Percentiles rank a stretch among this genome's conserved stretches.
phyloP scores from a whole-genome alignment of 148 eudicot genomes.

The Cornus controversa region DNA sequence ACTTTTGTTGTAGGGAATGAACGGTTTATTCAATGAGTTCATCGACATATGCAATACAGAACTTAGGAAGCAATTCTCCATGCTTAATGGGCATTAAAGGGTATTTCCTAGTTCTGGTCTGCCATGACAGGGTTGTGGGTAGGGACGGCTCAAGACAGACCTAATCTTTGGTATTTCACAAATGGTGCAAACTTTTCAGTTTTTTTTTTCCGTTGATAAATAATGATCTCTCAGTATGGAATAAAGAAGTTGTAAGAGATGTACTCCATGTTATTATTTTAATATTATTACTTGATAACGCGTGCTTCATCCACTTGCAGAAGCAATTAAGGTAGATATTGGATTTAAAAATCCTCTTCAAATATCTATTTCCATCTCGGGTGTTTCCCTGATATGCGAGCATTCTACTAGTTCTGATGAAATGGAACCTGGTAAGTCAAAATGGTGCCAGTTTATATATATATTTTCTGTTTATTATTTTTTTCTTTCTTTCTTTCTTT shows the following conservation, averaged over 20 bases:
- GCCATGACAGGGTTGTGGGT: too few relatives aligned
- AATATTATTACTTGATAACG: not conserved
- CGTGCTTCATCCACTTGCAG: conserved; percentile 42
- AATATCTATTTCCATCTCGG: conserved; percentile 68
- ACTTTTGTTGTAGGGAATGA: not conserved
- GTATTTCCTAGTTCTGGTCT: not conserved
- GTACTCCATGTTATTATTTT: not conserved
- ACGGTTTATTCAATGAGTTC: too few relatives aligned
- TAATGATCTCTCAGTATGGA: not conserved
- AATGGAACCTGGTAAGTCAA: conserved; percentile 51
- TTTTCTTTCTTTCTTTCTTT: not conserved
- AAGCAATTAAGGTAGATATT: conserved; percentile 80
- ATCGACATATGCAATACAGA: not conserved
- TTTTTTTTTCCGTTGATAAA: not conserved
- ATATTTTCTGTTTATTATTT: not conserved
- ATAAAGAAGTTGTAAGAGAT: not conserved
- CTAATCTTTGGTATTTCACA: too few relatives aligned
- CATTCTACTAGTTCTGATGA: conserved; percentile 55
- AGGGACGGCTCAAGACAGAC: too few relatives aligned
- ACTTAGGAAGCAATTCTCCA: not conserved
- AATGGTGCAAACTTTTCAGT: too few relatives aligned
- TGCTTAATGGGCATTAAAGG: too few relatives aligned
- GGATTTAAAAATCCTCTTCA: conserved; percentile 91
- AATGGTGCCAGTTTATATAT: conserved; percentile 7
- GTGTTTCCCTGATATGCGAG: conserved; percentile 77